Conservation (phyloP, 306 rosid genomes). For the Quercus dentata region DNA sequence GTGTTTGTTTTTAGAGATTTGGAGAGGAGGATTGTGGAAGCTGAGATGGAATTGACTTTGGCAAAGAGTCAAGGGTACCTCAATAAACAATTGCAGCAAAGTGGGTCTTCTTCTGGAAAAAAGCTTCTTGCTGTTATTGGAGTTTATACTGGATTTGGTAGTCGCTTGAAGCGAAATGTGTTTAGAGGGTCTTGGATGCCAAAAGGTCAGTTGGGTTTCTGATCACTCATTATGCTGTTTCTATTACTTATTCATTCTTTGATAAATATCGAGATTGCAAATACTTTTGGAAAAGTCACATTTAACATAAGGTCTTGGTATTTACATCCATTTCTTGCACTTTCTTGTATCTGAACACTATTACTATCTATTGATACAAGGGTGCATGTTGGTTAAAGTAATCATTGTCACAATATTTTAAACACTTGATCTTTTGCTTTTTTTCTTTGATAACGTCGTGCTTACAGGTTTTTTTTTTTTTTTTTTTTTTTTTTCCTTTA, state of each 20-base stretch:
- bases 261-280: background rate
- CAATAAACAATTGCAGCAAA: slow-evolving; percentile 49
- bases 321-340: background rate
- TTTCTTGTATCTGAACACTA: background rate
- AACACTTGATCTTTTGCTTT: background rate
- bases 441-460: background rate
- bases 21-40: slow-evolving; percentile 93
- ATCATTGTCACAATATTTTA: background rate
- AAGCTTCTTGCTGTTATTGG: slow-evolving; percentile 92
- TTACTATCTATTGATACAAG: background rate
- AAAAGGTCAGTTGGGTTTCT: slow-evolving; percentile 58
- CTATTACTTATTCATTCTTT: background rate
- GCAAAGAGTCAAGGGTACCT: slow-evolving; percentile 98
- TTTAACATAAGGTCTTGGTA: slow-evolving; percentile 5
- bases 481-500: background rate
- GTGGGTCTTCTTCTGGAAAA: slow-evolving; percentile 52
- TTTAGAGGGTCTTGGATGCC: slow-evolving; percentile 99
- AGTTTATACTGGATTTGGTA: slow-evolving; percentile 94
- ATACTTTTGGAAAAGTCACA: background rate
- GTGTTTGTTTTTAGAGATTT: slow-evolving; percentile 50
- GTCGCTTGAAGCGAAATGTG: slow-evolving; percentile 67
- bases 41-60: slow-evolving; percentile 89
- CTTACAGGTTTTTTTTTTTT: background rate
- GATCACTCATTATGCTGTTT: background rate
- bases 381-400: background rate